A percentile compares a stretch with the other conserved stretches of the same genome.
Conservation (phyloP, 257 asterid genomes). For the Penstemon barbatus region DNA sequence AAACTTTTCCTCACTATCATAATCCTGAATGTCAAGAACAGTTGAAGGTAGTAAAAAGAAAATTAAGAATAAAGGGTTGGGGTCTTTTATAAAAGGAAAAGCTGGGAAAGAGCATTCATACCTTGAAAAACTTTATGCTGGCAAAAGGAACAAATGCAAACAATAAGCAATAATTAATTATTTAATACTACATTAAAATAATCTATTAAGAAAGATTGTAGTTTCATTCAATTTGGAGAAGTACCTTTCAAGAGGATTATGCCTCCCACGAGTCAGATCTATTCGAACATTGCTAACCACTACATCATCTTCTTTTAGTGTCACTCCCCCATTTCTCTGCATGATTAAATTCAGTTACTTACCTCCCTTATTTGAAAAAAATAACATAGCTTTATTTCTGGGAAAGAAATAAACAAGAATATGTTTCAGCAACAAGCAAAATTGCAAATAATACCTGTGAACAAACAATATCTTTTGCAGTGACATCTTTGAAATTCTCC, state of each 20-base stretch:
- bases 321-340: conserved; percentile 57
- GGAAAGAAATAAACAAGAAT: conserved; percentile 15
- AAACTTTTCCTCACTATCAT: conserved; percentile 70
- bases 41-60: conserved; percentile 24
- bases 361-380: conserved; percentile 12
- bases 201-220: conserved; percentile 3
- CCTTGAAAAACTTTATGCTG: conserved; percentile 95
- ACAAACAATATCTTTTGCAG: conserved; percentile 85
- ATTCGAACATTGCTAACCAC: conserved; percentile 80
- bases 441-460: conserved; percentile 62
- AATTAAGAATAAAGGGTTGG: background rate
- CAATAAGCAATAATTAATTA: conserved; percentile 16
- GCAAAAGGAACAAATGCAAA: conserved; percentile 37
- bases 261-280: conserved; percentile 81
- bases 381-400: background rate
- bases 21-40: conserved; percentile 52
- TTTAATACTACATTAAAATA: background rate
- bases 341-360: conserved; percentile 9
- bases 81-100: conserved; percentile 1
- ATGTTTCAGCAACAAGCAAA: conserved; percentile 16
- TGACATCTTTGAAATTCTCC: conserved; percentile 74
- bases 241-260: conserved; percentile 90
- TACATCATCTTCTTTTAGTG: conserved; percentile 75
- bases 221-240: conserved; percentile 19
- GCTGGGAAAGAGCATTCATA: conserved; percentile 30